These are phyloP conservation scores for Kuraishia capsulata DNA, from an alignment of 805 yeast species.

Conservation along the genomic window DNA sequence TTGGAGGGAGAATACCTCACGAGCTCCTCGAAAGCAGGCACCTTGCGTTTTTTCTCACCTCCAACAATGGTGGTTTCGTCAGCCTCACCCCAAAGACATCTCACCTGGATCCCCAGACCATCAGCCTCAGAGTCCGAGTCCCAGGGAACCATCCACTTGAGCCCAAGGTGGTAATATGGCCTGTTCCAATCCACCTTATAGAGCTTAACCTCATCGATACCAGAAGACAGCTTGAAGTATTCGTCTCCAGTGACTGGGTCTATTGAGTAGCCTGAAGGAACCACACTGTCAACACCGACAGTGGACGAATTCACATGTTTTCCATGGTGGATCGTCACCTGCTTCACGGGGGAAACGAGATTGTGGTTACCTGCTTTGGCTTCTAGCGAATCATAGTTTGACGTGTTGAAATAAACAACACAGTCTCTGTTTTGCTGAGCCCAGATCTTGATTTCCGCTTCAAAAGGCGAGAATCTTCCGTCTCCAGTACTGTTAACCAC, in stretches of 20 bases:
- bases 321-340: conserved; percentile 45
- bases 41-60: conserved; percentile 27
- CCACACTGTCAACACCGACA: conserved; percentile 6
- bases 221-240: conserved; percentile 43
- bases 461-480: conserved; percentile 46
- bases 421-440: conserved; percentile 61
- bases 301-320: no score
- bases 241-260: conserved; percentile 22
- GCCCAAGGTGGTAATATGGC: conserved; percentile 43
- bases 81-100: conserved; percentile 72
- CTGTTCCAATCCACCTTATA: conserved; percentile 58
- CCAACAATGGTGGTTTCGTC: conserved; percentile 28
- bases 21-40: conserved; percentile 70
- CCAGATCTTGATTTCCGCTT: conserved; percentile 50
- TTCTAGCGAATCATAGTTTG: conserved; percentile 24
- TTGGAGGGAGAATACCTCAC: conserved; percentile 57
- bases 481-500: conserved; percentile 40
- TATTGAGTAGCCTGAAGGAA: conserved; percentile 37
- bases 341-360: conserved; percentile 51
- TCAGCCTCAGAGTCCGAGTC: conserved; percentile 21
- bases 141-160: conserved; percentile 60
- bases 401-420: conserved; percentile 45
- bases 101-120: conserved; percentile 47
- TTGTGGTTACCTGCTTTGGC: conserved; percentile 16
- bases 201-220: conserved; percentile 55